A percentile compares a stretch with the other conserved stretches of the same genome.
phyloP scores from a whole-genome alignment of 2,329 filamentous ascomycete species.

The Sclerotinia borealis region DNA sequence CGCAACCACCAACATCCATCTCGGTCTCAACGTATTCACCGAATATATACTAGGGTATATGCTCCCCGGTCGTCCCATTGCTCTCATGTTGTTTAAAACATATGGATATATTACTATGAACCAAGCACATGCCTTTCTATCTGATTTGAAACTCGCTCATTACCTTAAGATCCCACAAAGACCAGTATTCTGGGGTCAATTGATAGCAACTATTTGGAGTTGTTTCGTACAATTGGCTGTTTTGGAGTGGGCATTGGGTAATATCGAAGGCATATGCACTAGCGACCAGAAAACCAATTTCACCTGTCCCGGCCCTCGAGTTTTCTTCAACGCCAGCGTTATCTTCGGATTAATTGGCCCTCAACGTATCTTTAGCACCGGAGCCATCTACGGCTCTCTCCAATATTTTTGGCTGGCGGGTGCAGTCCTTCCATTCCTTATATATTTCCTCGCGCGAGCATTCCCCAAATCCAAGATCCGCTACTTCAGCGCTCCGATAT shows the following conservation, averaged over 20 bases:
- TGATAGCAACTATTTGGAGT: constrained; percentile 59
- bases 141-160: constrained; percentile 44
- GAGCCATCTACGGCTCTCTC: constrained; percentile 55
- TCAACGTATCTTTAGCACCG: constrained; percentile 35
- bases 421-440: constrained; percentile 52
- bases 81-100: constrained; percentile 66
- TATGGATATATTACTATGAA: constrained; percentile 17
- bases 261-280: constrained; percentile 60
- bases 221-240: constrained; percentile 61
- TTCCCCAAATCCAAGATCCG: constrained; percentile 58
- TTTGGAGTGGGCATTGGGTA: constrained; percentile 53
- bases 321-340: constrained; percentile 59
- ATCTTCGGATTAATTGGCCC: constrained; percentile 73
- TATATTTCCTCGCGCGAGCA: constrained; percentile 47
- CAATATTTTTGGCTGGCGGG: constrained; percentile 70
- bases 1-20: constrained; percentile 63
- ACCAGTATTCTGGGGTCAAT: constrained; percentile 60
- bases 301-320: constrained; percentile 40
- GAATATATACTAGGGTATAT: constrained; percentile 70
- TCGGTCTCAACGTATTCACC: constrained; percentile 67
- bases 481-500: constrained; percentile 13
- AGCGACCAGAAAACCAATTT: constrained; percentile 40
- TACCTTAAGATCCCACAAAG: constrained; percentile 55
- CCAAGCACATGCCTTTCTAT: constrained; percentile 13
- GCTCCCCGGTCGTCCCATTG: constrained; percentile 62